A percentile compares a stretch with the other conserved stretches of the same genome.
These are phyloP conservation scores for Coix lacrymajobi DNA, from an alignment of 176 grass and related monocot genomes.

Conservation along the genomic window DNA sequence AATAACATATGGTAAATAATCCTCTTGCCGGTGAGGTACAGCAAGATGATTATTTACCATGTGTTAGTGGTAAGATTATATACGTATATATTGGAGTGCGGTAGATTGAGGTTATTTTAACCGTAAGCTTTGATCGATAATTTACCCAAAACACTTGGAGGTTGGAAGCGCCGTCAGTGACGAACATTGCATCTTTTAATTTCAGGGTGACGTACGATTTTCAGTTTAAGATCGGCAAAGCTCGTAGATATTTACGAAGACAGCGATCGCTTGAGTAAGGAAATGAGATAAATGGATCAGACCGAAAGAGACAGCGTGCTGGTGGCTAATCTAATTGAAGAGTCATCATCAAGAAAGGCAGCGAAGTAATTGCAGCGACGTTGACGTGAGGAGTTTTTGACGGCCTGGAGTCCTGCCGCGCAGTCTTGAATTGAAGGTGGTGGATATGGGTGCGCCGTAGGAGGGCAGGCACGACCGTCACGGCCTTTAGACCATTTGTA, in stretches of 20 bases:
- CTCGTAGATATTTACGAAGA: constrained; percentile 28
- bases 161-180: constrained; percentile 2
- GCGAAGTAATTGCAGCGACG: neutral
- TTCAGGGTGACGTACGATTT: neutral
- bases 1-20: no score
- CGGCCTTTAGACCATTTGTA: neutral
- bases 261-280: neutral
- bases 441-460: no score
- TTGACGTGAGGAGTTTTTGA: neutral
- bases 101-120: neutral
- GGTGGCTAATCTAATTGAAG: neutral
- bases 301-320: neutral
- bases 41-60: neutral
- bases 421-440: no score
- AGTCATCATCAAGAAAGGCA: neutral
- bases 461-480: constrained; percentile 11
- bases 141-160: neutral
- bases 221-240: neutral
- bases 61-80: neutral
- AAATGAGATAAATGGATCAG: neutral
- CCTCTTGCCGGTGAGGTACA: no score
- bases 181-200: constrained; percentile 15
- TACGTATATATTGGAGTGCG: neutral
- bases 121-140: neutral
- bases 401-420: neutral